Conservation (phyloP, 2,329 filamentous ascomycete genomes). For the Diaporthe vaccinii region DNA sequence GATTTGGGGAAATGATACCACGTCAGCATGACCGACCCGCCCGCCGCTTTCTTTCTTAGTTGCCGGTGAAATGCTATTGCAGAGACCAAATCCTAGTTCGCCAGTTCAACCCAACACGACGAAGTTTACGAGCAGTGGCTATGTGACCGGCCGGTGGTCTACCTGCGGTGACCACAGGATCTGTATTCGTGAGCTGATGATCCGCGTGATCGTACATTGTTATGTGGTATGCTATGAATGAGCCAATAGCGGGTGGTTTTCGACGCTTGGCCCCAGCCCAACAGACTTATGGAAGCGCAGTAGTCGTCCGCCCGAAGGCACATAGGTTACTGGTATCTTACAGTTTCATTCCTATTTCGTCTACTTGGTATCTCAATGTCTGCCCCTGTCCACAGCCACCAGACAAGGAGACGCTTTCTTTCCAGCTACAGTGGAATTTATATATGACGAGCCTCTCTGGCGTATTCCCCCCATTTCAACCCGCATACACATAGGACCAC, state of each 20-base stretch:
- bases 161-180: not conserved
- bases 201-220: not conserved
- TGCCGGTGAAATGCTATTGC: slow-evolving; percentile 32
- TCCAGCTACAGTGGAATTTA: too few species aligned
- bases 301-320: too few species aligned
- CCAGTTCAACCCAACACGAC: slow-evolving; percentile 16
- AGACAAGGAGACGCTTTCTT: not conserved
- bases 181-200: not conserved
- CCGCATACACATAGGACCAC: not conserved
- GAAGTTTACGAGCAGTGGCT: not conserved
- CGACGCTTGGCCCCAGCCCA: not conserved
- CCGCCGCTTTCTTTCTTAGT: slow-evolving; percentile 21
- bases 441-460: not conserved
- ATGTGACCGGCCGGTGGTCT: not conserved
- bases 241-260: too few species aligned
- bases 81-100: slow-evolving; percentile 30
- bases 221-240: not conserved
- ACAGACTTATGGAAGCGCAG: not conserved
- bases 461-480: too few species aligned
- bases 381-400: not conserved
- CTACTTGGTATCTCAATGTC: too few species aligned
- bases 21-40: slow-evolving; percentile 38
- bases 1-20: slow-evolving; percentile 42
- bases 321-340: not conserved
- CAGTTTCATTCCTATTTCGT: not conserved